These are phyloP conservation scores for Tetrahymena borealis DNA, from an alignment of 73 alveolate species.

Conservation along the genomic window DNA sequence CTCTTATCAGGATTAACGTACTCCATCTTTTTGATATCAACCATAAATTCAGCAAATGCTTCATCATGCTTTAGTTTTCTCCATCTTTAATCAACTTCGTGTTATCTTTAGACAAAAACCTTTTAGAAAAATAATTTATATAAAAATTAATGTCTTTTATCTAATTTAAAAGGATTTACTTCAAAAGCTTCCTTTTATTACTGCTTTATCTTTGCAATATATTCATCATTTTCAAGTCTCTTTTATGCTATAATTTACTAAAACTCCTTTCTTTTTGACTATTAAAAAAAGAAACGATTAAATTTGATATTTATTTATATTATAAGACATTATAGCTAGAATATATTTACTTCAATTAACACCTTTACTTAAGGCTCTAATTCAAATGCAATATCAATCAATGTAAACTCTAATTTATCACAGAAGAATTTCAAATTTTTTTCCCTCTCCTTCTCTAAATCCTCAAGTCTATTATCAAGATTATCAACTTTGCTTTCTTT, in stretches of 20 bases:
- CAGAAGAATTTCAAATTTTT: constrained; percentile 33
- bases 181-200: constrained; percentile 18
- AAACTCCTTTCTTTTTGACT: constrained; percentile 28
- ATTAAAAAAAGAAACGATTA: background rate
- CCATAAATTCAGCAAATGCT: constrained; percentile 11
- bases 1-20: constrained; percentile 40
- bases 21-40: constrained; percentile 9
- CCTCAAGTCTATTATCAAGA: constrained; percentile 29
- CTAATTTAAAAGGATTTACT: background rate
- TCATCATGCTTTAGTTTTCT: constrained; percentile 32
- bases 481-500: constrained; percentile 23
- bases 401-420: constrained; percentile 12
- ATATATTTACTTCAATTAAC: background rate
- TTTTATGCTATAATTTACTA: constrained; percentile 4
- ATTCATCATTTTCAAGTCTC: constrained; percentile 23
- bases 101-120: background rate
- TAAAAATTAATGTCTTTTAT: background rate
- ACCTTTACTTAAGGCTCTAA: constrained; percentile 35
- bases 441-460: constrained; percentile 31
- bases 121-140: background rate
- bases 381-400: constrained; percentile 34
- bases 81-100: constrained; percentile 35
- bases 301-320: background rate
- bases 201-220: constrained; percentile 19
- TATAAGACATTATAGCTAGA: background rate